Evolutionary conservation across 371 early-diverging fungal species (phyloP), one percentile per base, ranked within the genome.

Genomic region (Mucor lusitanicus): DNA sequence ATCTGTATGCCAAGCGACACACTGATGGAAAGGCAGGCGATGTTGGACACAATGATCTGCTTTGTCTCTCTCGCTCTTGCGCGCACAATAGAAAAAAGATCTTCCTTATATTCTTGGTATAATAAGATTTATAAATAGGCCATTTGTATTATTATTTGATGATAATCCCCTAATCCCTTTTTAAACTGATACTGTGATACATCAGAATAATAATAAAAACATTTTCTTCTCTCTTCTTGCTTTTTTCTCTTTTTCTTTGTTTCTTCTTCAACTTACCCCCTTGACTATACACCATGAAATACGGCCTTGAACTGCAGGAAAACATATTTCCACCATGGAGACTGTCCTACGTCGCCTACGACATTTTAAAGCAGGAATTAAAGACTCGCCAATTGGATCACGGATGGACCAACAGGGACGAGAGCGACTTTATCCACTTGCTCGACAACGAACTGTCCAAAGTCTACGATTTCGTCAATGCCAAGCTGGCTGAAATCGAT

Each of bases 281-380:
- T 70, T 62, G 28, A 63, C n/a, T 21, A 32, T 35, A 23, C 50
- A 46, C n/a, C 13, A 81, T 81, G 82, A 81, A 81, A 65, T 81
- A 75, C 74, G 82, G 77, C 28, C 70, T 71, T 57, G 79, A 81
- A 72, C 70, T 81, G 55, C 77, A 77, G 65, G 71, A 81, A 35
- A 77, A 74, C 53, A 70, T 81, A 11, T 81, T 81, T 65, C 70
- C 77, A 15, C 82, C 82, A 25, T 98, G 97, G 95, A 85, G 90
- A 66, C 89, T 92, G 74, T 94, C 96, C 69, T 98, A 97, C 78
- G 76, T 97, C 9, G 93, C 95, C 70, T 99, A 98, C 65, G 92
- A 95, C 67, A 89, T 87, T 8, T 88, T 97, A 66, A 97, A 96
- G 73, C 83, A 84, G 12, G 91, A 88, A 65, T 86, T 96, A 64